These are phyloP conservation scores for Tulasnella calospora DNA, from an alignment of 768 basidiomycete genomes.

Conservation along the genomic window DNA sequence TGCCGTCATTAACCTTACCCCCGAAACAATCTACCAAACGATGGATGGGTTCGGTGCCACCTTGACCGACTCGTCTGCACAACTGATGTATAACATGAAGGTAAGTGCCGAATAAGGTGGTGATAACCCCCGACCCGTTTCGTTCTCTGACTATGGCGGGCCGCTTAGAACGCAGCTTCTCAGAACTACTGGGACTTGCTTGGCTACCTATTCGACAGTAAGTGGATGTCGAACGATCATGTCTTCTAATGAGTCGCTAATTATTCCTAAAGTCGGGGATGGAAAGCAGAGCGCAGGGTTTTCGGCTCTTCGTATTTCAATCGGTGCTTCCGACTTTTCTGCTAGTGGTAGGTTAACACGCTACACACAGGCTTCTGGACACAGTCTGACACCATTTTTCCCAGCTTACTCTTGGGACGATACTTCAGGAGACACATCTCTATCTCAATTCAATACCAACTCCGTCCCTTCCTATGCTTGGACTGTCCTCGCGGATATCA, in stretches of 20 bases:
- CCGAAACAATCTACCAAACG: conserved; percentile 50
- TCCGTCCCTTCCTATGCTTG: conserved; percentile 59
- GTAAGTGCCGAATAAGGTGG: conserved; percentile 35
- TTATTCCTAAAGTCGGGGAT: conserved; percentile 45
- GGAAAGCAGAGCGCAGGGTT: conserved; percentile 60
- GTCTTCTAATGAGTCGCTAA: neutral
- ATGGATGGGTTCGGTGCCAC: conserved; percentile 58
- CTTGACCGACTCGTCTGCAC: conserved; percentile 59
- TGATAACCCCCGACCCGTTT: neutral
- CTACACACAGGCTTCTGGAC: neutral
- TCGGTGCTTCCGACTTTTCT: conserved; percentile 74
- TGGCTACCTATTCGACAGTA: conserved; percentile 52
- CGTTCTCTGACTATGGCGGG: neutral
- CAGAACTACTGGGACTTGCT: conserved; percentile 57
- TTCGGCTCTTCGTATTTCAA: conserved; percentile 61
- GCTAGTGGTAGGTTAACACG: conserved; percentile 40
- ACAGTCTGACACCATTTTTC: neutral
- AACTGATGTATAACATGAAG: conserved; percentile 59
- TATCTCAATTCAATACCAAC: conserved; percentile 54
- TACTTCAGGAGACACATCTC: conserved; percentile 52
- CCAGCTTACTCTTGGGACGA: conserved; percentile 63
- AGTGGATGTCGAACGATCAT: conserved; percentile 17
- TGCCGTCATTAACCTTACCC: conserved; percentile 61
- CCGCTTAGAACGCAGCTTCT: conserved; percentile 45
- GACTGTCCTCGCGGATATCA: conserved; percentile 59